Conservation (phyloP, 1,284 basidiomycete species). For the Microbotryum silenes-acaulis region DNA sequence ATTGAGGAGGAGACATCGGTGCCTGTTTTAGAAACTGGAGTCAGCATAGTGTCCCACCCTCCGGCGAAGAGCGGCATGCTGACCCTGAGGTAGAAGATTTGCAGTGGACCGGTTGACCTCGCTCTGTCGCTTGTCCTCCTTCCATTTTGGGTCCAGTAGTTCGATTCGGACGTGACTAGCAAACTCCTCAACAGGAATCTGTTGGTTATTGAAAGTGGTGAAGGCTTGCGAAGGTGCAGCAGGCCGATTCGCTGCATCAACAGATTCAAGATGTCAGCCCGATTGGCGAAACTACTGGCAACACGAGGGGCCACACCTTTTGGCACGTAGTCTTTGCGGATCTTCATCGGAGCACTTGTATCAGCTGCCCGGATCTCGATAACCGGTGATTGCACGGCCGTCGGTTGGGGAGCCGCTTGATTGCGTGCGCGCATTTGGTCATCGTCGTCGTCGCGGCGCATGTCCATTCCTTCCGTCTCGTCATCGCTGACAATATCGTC, state of each 20-base stretch:
- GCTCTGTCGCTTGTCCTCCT: slow-evolving; percentile 77
- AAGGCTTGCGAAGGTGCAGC: slow-evolving; percentile 5
- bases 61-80: not conserved
- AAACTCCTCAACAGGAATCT: slow-evolving; percentile 87
- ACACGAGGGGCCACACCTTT: slow-evolving; percentile 57
- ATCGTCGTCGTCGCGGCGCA: slow-evolving; percentile 59
- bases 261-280: not conserved
- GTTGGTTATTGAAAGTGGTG: slow-evolving; percentile 53
- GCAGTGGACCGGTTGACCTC: slow-evolving; percentile 84
- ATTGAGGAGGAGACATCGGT: slow-evolving; percentile 87
- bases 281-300: not conserved
- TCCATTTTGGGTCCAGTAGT: slow-evolving; percentile 93
- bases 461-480: slow-evolving; percentile 64
- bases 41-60: not conserved
- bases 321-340: slow-evolving; percentile 92
- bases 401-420: slow-evolving; percentile 57
- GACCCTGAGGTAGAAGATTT: slow-evolving; percentile 50
- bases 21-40: slow-evolving; percentile 39
- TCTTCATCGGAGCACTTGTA: slow-evolving; percentile 68
- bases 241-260: slow-evolving; percentile 7
- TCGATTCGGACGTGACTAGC: slow-evolving; percentile 99
- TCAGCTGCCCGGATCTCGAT: slow-evolving; percentile 31
- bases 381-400: not conserved
- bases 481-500: slow-evolving; percentile 60
- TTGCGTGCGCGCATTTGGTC: slow-evolving; percentile 61